Conservation (phyloP, 2,329 filamentous ascomycete genomes). For the Tolypocladium inflatum region DNA sequence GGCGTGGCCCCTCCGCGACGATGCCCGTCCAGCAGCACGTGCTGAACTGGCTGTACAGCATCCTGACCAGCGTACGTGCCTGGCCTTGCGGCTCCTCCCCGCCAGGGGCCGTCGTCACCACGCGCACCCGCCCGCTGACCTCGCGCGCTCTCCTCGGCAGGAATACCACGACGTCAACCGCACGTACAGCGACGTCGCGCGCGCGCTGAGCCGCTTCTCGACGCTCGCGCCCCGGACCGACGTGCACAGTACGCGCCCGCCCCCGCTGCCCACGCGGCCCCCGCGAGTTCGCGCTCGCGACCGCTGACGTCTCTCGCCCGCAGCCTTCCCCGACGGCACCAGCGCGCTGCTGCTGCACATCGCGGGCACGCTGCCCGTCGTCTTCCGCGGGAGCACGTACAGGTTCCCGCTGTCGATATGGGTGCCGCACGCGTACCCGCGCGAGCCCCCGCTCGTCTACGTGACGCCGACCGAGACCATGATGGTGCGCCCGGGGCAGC, state of each 20-base stretch:
- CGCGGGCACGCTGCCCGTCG: constrained; percentile 80
- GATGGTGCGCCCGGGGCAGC: constrained; percentile 83
- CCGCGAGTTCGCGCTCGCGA: background rate
- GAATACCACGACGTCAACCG: constrained; percentile 91
- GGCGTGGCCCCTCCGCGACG: constrained; percentile 11
- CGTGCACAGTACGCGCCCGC: constrained; percentile 70
- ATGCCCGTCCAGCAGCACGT: constrained; percentile 80
- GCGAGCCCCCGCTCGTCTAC: constrained; percentile 77
- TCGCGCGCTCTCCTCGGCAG: constrained; percentile 33
- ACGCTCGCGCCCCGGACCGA: constrained; percentile 80
- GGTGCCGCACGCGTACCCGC: constrained; percentile 85
- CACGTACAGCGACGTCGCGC: constrained; percentile 84
- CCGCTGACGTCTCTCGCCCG: background rate
- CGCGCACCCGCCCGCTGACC: background rate
- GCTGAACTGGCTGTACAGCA: constrained; percentile 90
- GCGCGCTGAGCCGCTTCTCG: constrained; percentile 68
- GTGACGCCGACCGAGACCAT: constrained; percentile 84
- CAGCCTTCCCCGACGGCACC: constrained; percentile 80
- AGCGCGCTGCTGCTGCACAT: constrained; percentile 82
- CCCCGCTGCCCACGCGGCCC: background rate
- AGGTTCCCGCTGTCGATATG: constrained; percentile 88
- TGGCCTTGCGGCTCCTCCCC: background rate
- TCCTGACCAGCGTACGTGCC: constrained; percentile 61
- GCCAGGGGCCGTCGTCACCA: background rate
- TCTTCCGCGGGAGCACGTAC: constrained; percentile 82